A percentile compares a stretch with the other conserved stretches of the same genome.
Conservation (phyloP, 164 flowering plant species). For the Annona cherimola region DNA sequence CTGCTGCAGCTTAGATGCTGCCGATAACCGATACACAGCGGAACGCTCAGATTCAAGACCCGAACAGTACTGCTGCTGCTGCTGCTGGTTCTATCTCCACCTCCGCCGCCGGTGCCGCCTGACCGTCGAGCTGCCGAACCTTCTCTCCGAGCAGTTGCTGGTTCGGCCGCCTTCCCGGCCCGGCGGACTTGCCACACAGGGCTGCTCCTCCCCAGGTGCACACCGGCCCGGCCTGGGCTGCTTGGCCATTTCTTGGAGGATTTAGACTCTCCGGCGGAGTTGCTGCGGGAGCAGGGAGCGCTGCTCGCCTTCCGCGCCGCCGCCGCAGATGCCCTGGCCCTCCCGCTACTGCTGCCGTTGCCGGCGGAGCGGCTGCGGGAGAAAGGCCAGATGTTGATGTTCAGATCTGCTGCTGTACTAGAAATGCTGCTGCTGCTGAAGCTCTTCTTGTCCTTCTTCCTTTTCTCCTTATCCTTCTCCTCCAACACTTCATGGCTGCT, state of each 20-base stretch:
- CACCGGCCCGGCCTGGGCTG: conserved; percentile 70
- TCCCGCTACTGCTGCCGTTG: conserved; percentile 43
- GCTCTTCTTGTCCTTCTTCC: conserved; percentile 34
- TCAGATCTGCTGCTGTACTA: conserved; percentile 44
- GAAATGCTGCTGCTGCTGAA: conserved; percentile 13
- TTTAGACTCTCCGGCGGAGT: conserved; percentile 83
- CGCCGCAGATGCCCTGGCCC: conserved; percentile 34
- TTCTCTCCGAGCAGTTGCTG: conserved; percentile 24
- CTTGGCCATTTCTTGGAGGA: conserved; percentile 60
- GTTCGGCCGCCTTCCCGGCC: conserved; percentile 20
- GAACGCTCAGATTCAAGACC: conserved; percentile 66
- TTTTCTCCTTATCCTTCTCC: conserved; percentile 34
- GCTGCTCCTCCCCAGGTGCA: conserved; percentile 81
- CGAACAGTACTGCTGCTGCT: conserved; percentile 15
- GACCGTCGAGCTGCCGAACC: conserved; percentile 21
- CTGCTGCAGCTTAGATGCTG: conserved; percentile 52
- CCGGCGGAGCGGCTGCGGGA: conserved; percentile 90
- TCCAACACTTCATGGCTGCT: conserved; percentile 61
- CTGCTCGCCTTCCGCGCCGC: conserved; percentile 66
- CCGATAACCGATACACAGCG: conserved; percentile 59
- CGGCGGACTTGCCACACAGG: conserved; percentile 89
- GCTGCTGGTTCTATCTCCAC: not conserved
- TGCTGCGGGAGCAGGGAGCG: conserved; percentile 95
- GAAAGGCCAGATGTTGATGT: conserved; percentile 91
- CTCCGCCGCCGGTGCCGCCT: too few relatives aligned